phyloP scores from a whole-genome alignment of 2,329 filamentous ascomycete species.

The Dothistroma septosporum region DNA sequence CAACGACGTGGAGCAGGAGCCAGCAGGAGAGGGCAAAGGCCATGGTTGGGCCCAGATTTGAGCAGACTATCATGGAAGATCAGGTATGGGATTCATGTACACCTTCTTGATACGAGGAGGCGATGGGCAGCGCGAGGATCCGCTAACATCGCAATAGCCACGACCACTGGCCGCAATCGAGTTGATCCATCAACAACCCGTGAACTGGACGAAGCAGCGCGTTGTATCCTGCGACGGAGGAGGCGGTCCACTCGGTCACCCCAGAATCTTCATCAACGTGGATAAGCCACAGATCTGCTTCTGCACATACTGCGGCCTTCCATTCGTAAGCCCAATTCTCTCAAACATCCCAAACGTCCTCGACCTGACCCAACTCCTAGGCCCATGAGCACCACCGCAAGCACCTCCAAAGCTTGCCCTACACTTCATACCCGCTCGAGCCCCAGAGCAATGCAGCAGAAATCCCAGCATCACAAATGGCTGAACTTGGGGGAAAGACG shows the following conservation, averaged over 20 bases:
- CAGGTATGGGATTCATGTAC: conserved; percentile 59
- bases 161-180: conserved; percentile 87
- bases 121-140: conserved; percentile 1
- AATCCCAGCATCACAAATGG: conserved; percentile 47
- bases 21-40: conserved; percentile 76
- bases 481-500: conserved; percentile 24
- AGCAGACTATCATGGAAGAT: conserved; percentile 88
- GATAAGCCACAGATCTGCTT: conserved; percentile 91
- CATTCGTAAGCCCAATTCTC: conserved; percentile 66
- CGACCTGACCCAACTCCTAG: conserved; percentile 44
- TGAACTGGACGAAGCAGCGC: conserved; percentile 81
- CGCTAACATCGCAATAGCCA: conserved; percentile 56
- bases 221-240: conserved; percentile 87
- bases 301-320: conserved; percentile 90
- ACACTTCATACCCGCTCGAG: conserved; percentile 67
- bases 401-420: conserved; percentile 75
- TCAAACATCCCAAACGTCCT: not conserved
- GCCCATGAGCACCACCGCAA: conserved; percentile 85
- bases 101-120: not conserved
- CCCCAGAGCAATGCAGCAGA: conserved; percentile 57
- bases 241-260: conserved; percentile 84
- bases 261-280: conserved; percentile 92
- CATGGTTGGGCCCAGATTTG: conserved; percentile 92
- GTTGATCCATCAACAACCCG: conserved; percentile 91
- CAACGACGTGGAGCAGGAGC: conserved; percentile 75